These are phyloP conservation scores for Neotropicomus parvogracilis DNA, from an alignment of 1,284 basidiomycete genomes.

Conservation along the genomic window DNA sequence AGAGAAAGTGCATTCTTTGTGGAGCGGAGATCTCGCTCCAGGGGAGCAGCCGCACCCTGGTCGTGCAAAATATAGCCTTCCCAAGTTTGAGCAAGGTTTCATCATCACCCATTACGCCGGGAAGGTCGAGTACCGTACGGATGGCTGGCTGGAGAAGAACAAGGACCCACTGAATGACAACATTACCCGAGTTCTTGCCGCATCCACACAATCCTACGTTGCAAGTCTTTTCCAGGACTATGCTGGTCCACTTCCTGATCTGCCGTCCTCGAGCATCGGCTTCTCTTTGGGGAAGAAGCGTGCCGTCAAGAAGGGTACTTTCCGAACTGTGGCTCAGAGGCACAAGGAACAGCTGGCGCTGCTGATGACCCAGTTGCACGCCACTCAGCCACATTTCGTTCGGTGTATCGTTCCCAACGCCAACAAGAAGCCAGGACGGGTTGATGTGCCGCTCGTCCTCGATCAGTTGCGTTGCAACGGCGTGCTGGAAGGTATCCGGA, in stretches of 20 bases:
- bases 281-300: conserved; percentile 70
- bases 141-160: conserved; percentile 99
- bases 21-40: conserved; percentile 49
- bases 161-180: conserved; percentile 99
- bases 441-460: conserved; percentile 93
- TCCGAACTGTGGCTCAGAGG: conserved; percentile 92
- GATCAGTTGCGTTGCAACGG: conserved; percentile 98
- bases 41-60: conserved; percentile 67
- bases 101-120: conserved; percentile 96
- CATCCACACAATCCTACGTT: conserved; percentile 82
- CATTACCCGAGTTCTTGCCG: conserved; percentile 83
- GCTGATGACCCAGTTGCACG: conserved; percentile 88
- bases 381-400: conserved; percentile 98
- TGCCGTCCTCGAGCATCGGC: conserved; percentile 34
- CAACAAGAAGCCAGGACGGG: conserved; percentile 86
- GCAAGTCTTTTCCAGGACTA: conserved; percentile 85
- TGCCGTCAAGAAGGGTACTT: conserved; percentile 89
- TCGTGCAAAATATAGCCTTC: conserved; percentile 79
- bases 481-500: conserved; percentile 98
- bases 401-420: conserved; percentile 97
- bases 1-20: conserved; percentile 81
- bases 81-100: conserved; percentile 93
- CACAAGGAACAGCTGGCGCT: conserved; percentile 95
- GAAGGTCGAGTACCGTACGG: conserved; percentile 93
- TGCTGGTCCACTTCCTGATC: conserved; percentile 39